phyloP scores from a whole-genome alignment of 345 rosid species.

The Eucalyptus polybractea region DNA sequence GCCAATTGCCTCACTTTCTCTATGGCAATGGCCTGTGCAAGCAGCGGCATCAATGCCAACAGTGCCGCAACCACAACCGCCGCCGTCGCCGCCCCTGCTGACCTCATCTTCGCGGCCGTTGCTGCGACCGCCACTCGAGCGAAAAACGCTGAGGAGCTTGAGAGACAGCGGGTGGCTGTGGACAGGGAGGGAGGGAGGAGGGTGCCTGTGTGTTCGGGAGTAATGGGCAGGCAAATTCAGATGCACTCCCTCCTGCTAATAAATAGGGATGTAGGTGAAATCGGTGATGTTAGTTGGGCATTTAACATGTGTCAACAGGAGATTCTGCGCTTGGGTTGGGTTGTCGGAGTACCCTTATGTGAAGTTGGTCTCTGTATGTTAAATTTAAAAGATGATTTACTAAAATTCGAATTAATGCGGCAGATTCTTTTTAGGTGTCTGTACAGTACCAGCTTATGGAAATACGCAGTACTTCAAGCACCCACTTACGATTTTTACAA shows the following conservation, averaged over 20 bases:
- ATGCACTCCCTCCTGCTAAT: not conserved
- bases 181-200: not conserved
- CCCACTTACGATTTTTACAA: not conserved
- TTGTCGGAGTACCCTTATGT: not conserved
- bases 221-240: not conserved
- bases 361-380: not conserved
- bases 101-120: not conserved
- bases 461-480: not conserved
- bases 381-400: not conserved
- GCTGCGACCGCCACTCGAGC: not conserved
- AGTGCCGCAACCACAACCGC: not conserved
- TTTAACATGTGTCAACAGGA: not conserved
- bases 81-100: not conserved
- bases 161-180: not conserved
- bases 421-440: not conserved
- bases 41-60: not conserved
- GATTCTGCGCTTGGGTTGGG: not conserved
- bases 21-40: slow-evolving; percentile 11
- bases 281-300: not conserved
- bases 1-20: slow-evolving; percentile 20
- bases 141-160: not conserved
- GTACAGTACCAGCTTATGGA: not conserved
- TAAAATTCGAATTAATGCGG: not conserved
- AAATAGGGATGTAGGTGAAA: not conserved
- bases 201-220: not conserved